These are phyloP conservation scores for Microsporum ferrugineum DNA, from an alignment of 2,329 filamentous ascomycete genomes.

Conservation along the genomic window DNA sequence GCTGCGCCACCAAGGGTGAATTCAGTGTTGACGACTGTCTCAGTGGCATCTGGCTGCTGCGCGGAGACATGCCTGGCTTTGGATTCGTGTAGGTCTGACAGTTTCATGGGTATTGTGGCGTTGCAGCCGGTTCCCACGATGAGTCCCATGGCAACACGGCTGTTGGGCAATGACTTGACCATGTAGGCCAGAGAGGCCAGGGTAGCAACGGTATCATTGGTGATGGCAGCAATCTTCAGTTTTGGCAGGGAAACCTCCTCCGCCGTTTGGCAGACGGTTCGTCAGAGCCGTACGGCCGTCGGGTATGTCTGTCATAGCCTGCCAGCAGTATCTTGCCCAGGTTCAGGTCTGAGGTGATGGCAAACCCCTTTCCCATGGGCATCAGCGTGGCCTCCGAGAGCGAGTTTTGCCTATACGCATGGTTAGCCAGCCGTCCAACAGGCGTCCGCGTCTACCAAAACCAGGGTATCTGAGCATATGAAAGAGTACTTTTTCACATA, in stretches of 20 bases:
- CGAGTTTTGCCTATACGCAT: slow-evolving; percentile 36
- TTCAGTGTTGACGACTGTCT: slow-evolving; percentile 70
- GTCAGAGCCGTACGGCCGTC: slow-evolving; percentile 25
- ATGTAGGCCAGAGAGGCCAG: slow-evolving; percentile 66
- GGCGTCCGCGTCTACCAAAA: background rate
- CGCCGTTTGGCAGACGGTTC: slow-evolving; percentile 36
- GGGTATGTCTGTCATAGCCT: slow-evolving; percentile 44
- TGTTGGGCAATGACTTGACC: slow-evolving; percentile 49
- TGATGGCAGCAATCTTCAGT: slow-evolving; percentile 62
- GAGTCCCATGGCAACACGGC: slow-evolving; percentile 63
- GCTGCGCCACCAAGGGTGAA: slow-evolving; percentile 70
- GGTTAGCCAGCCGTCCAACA: slow-evolving; percentile 9
- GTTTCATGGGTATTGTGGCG: slow-evolving; percentile 61
- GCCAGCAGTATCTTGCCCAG: slow-evolving; percentile 43
- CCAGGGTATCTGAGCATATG: background rate
- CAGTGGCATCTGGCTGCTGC: slow-evolving; percentile 42
- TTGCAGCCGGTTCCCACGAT: slow-evolving; percentile 76
- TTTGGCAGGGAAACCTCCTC: slow-evolving; percentile 46
- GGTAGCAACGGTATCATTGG: slow-evolving; percentile 72
- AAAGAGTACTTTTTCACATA: slow-evolving; percentile 20
- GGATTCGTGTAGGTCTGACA: slow-evolving; percentile 49
- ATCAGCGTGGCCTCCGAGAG: slow-evolving; percentile 45
- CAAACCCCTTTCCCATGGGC: slow-evolving; percentile 49
- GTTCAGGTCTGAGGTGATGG: slow-evolving; percentile 45
- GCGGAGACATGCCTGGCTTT: slow-evolving; percentile 47